Conservation (phyloP, 2,329 filamentous ascomycete genomes). For the Fusarium dimerum region DNA sequence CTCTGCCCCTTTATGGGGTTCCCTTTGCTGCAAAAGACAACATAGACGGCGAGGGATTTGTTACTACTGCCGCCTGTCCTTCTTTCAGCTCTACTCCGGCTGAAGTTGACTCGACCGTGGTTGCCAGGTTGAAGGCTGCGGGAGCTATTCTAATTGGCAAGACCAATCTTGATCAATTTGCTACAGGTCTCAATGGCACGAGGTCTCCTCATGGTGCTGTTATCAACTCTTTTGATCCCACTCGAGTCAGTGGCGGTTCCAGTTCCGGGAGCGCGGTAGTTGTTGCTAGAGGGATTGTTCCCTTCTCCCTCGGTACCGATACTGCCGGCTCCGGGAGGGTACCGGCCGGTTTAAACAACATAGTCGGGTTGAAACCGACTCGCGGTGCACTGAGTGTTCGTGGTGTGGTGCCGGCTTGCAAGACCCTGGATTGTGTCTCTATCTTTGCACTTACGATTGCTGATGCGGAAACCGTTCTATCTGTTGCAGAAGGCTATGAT, state of each 20-base stretch:
- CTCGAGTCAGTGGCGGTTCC: slow-evolving; percentile 49
- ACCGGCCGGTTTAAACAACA: slow-evolving; percentile 54
- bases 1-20: slow-evolving; percentile 54
- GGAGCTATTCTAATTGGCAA: slow-evolving; percentile 62
- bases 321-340: slow-evolving; percentile 58
- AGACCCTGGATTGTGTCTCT: slow-evolving; percentile 58
- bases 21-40: slow-evolving; percentile 61
- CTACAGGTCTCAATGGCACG: slow-evolving; percentile 62
- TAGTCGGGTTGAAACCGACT: slow-evolving; percentile 54
- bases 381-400: slow-evolving; percentile 51
- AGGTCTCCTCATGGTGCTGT: slow-evolving; percentile 60
- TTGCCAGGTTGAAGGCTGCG: slow-evolving; percentile 49
- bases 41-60: slow-evolving; percentile 52
- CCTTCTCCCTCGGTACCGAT: slow-evolving; percentile 59
- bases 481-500: slow-evolving; percentile 50
- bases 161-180: slow-evolving; percentile 62
- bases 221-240: slow-evolving; percentile 49
- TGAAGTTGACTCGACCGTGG: slow-evolving; percentile 47
- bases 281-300: slow-evolving; percentile 53
- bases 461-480: slow-evolving; percentile 52
- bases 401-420: slow-evolving; percentile 56
- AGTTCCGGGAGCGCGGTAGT: slow-evolving; percentile 59
- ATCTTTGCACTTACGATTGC: slow-evolving; percentile 50
- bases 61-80: slow-evolving; percentile 55
- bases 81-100: slow-evolving; percentile 46